phyloP scores from a whole-genome alignment of 1,284 basidiomycete genomes.

The Caloboletus inedulis region DNA sequence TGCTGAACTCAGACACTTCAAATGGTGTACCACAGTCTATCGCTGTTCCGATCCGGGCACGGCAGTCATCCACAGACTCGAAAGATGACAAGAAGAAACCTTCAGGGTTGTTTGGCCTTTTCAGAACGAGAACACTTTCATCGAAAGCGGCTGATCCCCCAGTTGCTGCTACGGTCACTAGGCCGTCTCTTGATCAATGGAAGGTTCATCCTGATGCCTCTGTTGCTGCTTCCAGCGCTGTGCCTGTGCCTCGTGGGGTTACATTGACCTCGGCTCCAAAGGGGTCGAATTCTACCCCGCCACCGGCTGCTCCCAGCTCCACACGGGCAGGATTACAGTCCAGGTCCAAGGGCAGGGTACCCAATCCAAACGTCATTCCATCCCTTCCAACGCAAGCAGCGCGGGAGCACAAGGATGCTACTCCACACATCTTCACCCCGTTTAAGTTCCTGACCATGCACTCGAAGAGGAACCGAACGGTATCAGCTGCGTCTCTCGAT shows the following conservation, averaged over 20 bases:
- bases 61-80: slow-evolving; percentile 31
- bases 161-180: slow-evolving; percentile 14
- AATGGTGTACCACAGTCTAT: slow-evolving; percentile 7
- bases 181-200: slow-evolving; percentile 24
- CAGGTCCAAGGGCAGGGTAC: slow-evolving; percentile 28
- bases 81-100: slow-evolving; percentile 34
- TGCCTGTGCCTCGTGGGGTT: slow-evolving; percentile 15
- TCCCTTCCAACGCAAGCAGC: slow-evolving; percentile 6
- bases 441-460: slow-evolving; percentile 52
- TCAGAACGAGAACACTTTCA: slow-evolving; percentile 34
- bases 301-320: slow-evolving; percentile 4
- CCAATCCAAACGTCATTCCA: slow-evolving; percentile 27
- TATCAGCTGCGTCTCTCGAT: slow-evolving; percentile 72
- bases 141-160: slow-evolving; percentile 28
- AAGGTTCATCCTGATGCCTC: slow-evolving; percentile 14
- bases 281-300: slow-evolving; percentile 11
- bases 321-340: slow-evolving; percentile 13
- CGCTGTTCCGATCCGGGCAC: slow-evolving; percentile 22
- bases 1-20: slow-evolving; percentile 24
- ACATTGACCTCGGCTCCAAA: slow-evolving; percentile 14
- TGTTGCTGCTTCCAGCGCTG: neutral
- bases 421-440: slow-evolving; percentile 52
- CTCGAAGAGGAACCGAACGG: slow-evolving; percentile 57
- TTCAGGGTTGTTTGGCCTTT: slow-evolving; percentile 30
- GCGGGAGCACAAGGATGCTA: slow-evolving; percentile 39